Conservation (phyloP, 352 stramenopile species). For the Aphanomyces cochlioides region DNA sequence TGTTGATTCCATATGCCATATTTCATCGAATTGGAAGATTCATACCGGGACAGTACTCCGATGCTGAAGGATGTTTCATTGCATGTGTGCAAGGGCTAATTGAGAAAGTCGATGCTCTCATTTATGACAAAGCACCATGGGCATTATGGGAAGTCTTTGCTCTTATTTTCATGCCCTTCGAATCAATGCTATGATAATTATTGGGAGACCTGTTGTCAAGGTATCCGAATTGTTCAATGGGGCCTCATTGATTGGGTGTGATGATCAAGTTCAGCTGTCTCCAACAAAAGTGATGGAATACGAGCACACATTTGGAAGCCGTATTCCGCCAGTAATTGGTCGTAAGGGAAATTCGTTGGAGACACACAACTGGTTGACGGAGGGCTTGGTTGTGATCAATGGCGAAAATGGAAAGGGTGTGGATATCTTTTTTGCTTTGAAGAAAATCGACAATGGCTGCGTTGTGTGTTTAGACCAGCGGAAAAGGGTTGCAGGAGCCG, state of each 20-base stretch:
- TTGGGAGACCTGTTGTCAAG: background rate
- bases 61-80: background rate
- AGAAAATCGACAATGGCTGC: background rate
- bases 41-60: background rate
- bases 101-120: background rate
- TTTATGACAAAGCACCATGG: background rate
- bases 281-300: constrained; percentile 4
- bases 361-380: background rate
- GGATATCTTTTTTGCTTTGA: constrained; percentile 2
- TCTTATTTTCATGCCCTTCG: constrained; percentile 1
- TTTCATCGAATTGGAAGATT: background rate
- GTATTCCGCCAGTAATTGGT: background rate
- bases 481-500: background rate
- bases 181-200: constrained; percentile 6
- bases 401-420: background rate
- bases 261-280: background rate
- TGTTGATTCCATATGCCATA: constrained; percentile 1
- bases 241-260: background rate
- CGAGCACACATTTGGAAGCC: background rate
- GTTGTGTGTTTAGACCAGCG: background rate
- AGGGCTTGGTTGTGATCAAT: background rate
- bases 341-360: background rate
- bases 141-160: background rate
- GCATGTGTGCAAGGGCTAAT: background rate
- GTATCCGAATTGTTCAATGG: constrained; percentile 1